These are phyloP conservation scores for Hericium alpestre DNA, from an alignment of 768 basidiomycete species.

Conservation along the genomic window DNA sequence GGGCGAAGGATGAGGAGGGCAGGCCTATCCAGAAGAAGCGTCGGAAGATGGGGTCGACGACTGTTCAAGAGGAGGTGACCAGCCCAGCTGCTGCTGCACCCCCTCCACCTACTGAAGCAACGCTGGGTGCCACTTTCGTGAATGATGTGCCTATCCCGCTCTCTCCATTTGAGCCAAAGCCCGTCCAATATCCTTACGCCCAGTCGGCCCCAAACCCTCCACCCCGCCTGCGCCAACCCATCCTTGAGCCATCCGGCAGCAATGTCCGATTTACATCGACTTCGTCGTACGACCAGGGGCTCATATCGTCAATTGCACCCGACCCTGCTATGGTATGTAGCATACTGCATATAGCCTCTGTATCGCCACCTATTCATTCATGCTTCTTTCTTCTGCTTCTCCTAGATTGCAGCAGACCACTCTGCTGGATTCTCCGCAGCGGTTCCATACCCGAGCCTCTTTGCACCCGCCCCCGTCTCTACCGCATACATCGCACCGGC, in stretches of 20 bases:
- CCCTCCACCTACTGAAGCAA: not conserved
- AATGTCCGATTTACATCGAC: not conserved
- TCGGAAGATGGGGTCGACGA: not conserved
- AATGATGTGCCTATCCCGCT: not conserved
- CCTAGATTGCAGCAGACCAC: not conserved
- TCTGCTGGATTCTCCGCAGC: not conserved
- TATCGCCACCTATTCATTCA: not conserved
- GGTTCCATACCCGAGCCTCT: not conserved
- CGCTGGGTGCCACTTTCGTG: not conserved
- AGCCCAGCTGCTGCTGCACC: not conserved
- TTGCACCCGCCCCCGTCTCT: not conserved
- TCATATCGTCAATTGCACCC: not conserved
- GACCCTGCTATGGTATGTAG: not conserved
- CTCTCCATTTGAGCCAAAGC: not conserved
- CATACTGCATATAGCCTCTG: too few relatives aligned
- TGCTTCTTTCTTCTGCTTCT: not conserved
- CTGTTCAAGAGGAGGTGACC: not conserved
- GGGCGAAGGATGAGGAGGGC: constrained; percentile 27
- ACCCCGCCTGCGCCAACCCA: too few relatives aligned
- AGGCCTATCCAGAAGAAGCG: constrained; percentile 14
- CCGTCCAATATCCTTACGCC: not conserved
- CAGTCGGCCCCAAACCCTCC: not conserved
- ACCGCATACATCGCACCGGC: not conserved
- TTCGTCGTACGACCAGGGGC: not conserved
- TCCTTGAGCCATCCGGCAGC: not conserved